phyloP scores from a whole-genome alignment of 2,329 filamentous ascomycete genomes.

The Verticillium zaregamsianum region DNA sequence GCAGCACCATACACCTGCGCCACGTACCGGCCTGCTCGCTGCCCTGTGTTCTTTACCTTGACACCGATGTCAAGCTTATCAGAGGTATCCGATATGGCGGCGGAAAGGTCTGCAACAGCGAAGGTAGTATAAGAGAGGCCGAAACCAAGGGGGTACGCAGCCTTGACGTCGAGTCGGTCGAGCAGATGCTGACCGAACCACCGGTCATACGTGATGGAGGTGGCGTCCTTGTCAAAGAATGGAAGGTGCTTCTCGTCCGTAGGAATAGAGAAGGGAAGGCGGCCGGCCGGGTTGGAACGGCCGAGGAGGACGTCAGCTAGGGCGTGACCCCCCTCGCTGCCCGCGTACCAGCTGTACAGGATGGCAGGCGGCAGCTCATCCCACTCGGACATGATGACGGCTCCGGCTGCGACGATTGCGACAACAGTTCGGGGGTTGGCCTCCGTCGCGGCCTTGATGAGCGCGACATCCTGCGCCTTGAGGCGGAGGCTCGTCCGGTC shows the following conservation, averaged over 20 bases:
- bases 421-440: slow-evolving; percentile 11
- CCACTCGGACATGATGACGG: slow-evolving; percentile 16
- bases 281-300: slow-evolving; percentile 2
- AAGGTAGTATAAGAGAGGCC: slow-evolving; percentile 15
- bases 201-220: slow-evolving; percentile 11
- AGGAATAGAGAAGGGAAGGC: slow-evolving; percentile 15
- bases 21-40: not conserved
- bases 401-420: slow-evolving; percentile 11
- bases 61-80: not conserved
- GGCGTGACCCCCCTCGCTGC: slow-evolving; percentile 14
- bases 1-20: not conserved
- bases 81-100: not conserved
- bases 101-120: not conserved
- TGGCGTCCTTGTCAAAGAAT: slow-evolving; percentile 11
- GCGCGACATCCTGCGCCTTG: slow-evolving; percentile 10
- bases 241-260: slow-evolving; percentile 12
- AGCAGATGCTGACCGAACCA: slow-evolving; percentile 17
- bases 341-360: slow-evolving; percentile 15
- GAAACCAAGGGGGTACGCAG: slow-evolving; percentile 15
- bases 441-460: slow-evolving; percentile 9
- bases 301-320: slow-evolving; percentile 14
- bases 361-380: slow-evolving; percentile 8
- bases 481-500: slow-evolving; percentile 13
- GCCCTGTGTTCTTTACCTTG: not conserved
- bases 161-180: slow-evolving; percentile 9